Percentiles rank a stretch among this genome's conserved stretches.
Conservation (phyloP, 2,329 filamentous ascomycete species). For the Allantophomopsis lycopodina region DNA sequence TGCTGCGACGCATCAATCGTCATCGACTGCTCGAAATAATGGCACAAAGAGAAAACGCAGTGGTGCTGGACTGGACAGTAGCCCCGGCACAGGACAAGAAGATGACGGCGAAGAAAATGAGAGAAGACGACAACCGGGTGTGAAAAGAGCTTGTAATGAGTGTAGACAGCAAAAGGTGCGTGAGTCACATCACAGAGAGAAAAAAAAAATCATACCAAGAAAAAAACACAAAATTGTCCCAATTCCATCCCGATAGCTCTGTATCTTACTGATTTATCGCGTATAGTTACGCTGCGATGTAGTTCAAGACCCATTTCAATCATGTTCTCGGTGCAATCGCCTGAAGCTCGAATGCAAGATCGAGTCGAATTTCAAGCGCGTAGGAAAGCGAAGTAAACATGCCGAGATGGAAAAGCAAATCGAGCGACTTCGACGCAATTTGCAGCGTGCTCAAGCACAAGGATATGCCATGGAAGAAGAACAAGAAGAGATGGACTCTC, state of each 20-base stretch:
- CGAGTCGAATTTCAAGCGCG: constrained; percentile 75
- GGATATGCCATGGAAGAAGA: constrained; percentile 41
- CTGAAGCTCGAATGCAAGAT: constrained; percentile 76
- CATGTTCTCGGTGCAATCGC: constrained; percentile 65
- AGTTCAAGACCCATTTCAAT: constrained; percentile 64
- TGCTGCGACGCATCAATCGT: too few relatives aligned
- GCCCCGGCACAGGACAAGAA: constrained; percentile 41
- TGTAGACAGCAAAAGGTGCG: constrained; percentile 71
- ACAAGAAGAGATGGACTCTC: constrained; percentile 43
- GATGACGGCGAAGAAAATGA: constrained; percentile 40
- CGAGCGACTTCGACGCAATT: constrained; percentile 48
- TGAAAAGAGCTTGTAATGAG: constrained; percentile 74
- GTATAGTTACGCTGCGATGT: constrained; percentile 69
- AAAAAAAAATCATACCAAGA: constrained; percentile 1
- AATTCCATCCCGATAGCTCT: background rate
- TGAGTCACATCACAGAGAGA: constrained; percentile 20
- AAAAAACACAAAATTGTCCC: constrained; percentile 1
- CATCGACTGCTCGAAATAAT: background rate
- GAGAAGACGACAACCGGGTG: constrained; percentile 51
- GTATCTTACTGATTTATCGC: constrained; percentile 4
- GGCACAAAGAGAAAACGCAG: constrained; percentile 44
- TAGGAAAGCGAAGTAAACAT: constrained; percentile 71
- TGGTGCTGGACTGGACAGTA: constrained; percentile 38
- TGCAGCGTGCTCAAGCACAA: constrained; percentile 44
- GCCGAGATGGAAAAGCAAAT: constrained; percentile 81